Percentiles rank a stretch among this genome's conserved stretches.
These are phyloP conservation scores for Paraphoma sp. DNA, from an alignment of 2,329 filamentous ascomycete species.

Conservation along the genomic window DNA sequence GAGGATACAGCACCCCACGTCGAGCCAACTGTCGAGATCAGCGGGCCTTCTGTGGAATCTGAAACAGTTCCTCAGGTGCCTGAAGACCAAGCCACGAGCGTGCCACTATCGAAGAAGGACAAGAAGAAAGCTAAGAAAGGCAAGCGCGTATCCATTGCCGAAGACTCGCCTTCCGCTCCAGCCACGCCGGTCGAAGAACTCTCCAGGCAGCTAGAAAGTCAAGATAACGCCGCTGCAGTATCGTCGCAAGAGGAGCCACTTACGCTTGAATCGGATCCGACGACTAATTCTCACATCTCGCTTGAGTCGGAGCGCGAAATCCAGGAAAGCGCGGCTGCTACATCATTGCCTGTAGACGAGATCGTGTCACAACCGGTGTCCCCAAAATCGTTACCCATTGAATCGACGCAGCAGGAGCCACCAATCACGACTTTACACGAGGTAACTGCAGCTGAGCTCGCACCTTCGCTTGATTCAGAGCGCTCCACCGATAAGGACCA, in stretches of 20 bases:
- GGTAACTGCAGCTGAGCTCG: not conserved
- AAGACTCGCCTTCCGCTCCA: conserved; percentile 4
- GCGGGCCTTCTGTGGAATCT: not conserved
- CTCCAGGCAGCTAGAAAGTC: not conserved
- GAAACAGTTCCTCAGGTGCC: not conserved
- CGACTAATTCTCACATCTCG: not conserved
- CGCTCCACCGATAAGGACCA: not conserved
- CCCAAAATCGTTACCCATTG: conserved; percentile 6
- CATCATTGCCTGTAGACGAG: conserved; percentile 1
- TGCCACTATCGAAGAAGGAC: conserved; percentile 28
- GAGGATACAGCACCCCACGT: not conserved
- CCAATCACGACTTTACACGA: not conserved
- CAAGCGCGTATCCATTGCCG: conserved; percentile 19
- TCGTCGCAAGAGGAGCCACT: not conserved
- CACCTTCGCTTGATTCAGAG: not conserved
- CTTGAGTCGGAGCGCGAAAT: not conserved
- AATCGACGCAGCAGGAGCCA: not conserved
- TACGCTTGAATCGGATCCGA: not conserved
- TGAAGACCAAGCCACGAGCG: conserved; percentile 1
- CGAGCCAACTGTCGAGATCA: not conserved
- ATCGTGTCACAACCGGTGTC: not conserved
- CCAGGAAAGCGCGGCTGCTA: conserved; percentile 1
- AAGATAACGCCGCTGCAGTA: not conserved
- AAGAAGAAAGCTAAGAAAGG: conserved; percentile 33
- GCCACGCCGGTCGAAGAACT: conserved; percentile 10